Evolutionary conservation across 257 asterid genomes (phyloP), one percentile per base, ranked within the genome.

Genomic region (Plantago elongata): DNA sequence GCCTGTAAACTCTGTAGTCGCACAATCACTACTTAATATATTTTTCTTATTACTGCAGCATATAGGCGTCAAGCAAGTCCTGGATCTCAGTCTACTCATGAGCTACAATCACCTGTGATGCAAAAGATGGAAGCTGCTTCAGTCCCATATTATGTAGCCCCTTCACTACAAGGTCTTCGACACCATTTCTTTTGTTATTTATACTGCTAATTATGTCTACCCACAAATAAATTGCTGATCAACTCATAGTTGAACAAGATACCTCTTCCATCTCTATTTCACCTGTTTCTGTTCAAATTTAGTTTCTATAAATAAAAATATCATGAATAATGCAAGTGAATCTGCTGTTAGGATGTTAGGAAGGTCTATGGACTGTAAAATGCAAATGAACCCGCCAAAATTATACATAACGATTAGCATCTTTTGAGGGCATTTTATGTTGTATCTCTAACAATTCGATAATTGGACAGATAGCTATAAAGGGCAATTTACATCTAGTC

Each of bases 1-100:
- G 12, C 68, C 37, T 60, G 16, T 68, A 11, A 22, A 51, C 16
- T 30, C 55, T 42, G 34, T 62, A 57, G 63, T 68, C 13, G 48
- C 37, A 51, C 11, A 65, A 62, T 72, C 50, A 44, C 62, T 72
- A 61, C 66, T 16, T 27, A 57, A 66, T 58, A 43, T 38, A 56
- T 60, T 71, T 71, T 34, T 34, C 40, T 34, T 62, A 52, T 45
- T 11, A 51, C 57, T 81, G 81, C 94, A 91, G 98, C 74, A 61
- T 86, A 83, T 78, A 75, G 67, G 70, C 81, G 75, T 67, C 90
- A 82, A 69, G 68, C 88, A 64, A 75, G 77, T 71, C 82, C 94
- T 54, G 86, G 88, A 60, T 69, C 74, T 69, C 84, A 76, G 54
- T 44, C 82, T 66, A 54, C 63, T 60, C 75, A 71, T 10, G 87